phyloP scores from a whole-genome alignment of 495 filamentous ascomycete species.

The Penicillium subrubescens region DNA sequence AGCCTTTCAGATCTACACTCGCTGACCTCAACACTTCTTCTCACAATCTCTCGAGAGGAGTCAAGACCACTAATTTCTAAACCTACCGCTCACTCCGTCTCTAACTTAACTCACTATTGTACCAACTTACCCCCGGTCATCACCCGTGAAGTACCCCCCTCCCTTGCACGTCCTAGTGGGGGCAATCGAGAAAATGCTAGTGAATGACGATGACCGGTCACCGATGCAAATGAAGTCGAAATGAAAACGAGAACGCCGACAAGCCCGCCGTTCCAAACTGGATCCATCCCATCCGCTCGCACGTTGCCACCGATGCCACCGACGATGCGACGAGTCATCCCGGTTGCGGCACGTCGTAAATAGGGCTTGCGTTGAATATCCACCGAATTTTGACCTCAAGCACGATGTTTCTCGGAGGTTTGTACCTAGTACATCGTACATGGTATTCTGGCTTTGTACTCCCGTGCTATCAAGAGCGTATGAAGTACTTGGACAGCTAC shows the following conservation, averaged over 20 bases:
- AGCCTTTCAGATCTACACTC: conserved; percentile 17
- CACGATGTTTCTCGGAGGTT: not conserved
- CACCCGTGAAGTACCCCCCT: conserved; percentile 16
- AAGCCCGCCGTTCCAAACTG: conserved; percentile 18
- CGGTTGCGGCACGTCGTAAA: conserved; percentile 25
- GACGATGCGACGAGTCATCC: conserved; percentile 14
- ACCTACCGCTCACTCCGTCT: not conserved
- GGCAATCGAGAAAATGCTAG: conserved; percentile 10
- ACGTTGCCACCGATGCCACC: conserved; percentile 17
- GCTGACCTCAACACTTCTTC: conserved; percentile 8
- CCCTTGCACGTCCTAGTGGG: conserved; percentile 11
- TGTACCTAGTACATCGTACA: not conserved
- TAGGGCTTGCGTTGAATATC: not conserved
- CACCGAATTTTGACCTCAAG: not conserved
- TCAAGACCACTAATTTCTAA: not conserved
- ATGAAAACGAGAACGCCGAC: conserved; percentile 1
- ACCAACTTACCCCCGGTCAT: conserved; percentile 1
- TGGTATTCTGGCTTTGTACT: not conserved
- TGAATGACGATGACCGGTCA: not conserved
- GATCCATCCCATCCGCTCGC: conserved; percentile 7
- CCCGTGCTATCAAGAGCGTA: not conserved
- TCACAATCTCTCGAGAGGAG: not conserved
- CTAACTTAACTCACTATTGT: not conserved
- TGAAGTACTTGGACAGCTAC: not conserved
- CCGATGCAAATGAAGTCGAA: conserved; percentile 5